A percentile compares a stretch with the other conserved stretches of the same genome.
phyloP scores from a whole-genome alignment of 148 eudicot genomes.

The Rhododendron vialii region DNA sequence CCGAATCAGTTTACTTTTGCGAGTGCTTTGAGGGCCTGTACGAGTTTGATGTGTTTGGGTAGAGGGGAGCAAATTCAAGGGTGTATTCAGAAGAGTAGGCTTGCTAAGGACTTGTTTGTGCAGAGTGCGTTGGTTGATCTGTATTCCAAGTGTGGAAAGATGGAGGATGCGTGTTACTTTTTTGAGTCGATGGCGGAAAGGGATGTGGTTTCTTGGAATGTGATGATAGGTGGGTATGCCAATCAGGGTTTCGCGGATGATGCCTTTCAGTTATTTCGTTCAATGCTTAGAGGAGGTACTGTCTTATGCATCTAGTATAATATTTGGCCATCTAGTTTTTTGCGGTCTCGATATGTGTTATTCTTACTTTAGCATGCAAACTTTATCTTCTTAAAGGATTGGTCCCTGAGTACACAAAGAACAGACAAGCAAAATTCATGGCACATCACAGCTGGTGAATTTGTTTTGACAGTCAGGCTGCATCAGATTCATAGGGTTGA shows the following conservation, averaged over 20 bases:
- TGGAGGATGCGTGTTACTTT: constrained; percentile 12
- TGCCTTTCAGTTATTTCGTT: constrained; percentile 15
- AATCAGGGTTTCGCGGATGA: constrained; percentile 3
- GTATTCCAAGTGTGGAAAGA: constrained; percentile 17
- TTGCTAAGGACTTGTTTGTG: constrained; percentile 15
- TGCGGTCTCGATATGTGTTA: neutral
- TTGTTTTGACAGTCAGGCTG: neutral
- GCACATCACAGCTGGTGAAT: neutral
- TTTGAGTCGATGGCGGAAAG: constrained; percentile 17
- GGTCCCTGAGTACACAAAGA: neutral
- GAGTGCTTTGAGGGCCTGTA: constrained; percentile 19
- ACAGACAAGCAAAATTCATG: neutral
- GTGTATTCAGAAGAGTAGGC: constrained; percentile 17
- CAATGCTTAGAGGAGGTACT: constrained; percentile 21
- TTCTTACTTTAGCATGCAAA: neutral
- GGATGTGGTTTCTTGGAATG: constrained; percentile 21
- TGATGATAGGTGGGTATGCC: constrained; percentile 22
- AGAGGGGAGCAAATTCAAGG: constrained; percentile 17
- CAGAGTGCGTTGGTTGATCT: constrained; percentile 22
- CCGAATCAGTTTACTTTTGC: constrained; percentile 21
- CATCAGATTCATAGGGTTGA: neutral
- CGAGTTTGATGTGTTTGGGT: constrained; percentile 9
- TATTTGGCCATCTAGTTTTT: neutral
- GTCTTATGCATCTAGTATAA: neutral
- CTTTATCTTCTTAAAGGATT: neutral